A percentile compares a stretch with the other conserved stretches of the same genome.
These are phyloP conservation scores for Pseudogymnoascus sp. DNA, from an alignment of 2,329 filamentous ascomycete genomes.

Conservation along the genomic window DNA sequence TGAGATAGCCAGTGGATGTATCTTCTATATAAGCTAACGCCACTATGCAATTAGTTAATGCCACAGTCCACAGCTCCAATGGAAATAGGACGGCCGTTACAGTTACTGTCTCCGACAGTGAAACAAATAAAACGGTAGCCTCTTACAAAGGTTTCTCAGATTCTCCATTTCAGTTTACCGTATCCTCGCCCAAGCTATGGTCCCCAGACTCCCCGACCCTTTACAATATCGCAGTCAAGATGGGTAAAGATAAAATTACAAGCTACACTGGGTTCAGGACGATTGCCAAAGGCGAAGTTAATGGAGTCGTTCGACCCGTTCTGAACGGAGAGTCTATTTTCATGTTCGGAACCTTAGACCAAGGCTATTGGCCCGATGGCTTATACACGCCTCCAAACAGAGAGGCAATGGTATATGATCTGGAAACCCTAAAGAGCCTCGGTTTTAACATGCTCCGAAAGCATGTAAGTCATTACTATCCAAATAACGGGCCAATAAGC, in stretches of 20 bases:
- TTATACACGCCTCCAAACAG: constrained; percentile 57
- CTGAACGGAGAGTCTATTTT: constrained; percentile 65
- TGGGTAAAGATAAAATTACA: constrained; percentile 45
- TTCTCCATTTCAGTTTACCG: constrained; percentile 45
- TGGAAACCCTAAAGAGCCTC: constrained; percentile 55
- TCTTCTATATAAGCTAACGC: not conserved
- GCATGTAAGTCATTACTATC: constrained; percentile 42
- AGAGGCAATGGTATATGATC: constrained; percentile 62
- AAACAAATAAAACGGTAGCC: constrained; percentile 6
- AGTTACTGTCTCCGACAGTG: constrained; percentile 7
- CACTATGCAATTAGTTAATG: constrained; percentile 37
- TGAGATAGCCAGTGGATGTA: constrained; percentile 24
- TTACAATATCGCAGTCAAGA: constrained; percentile 54
- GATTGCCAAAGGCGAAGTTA: constrained; percentile 47
- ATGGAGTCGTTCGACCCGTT: constrained; percentile 37
- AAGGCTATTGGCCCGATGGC: constrained; percentile 67
- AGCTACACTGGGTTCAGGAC: constrained; percentile 67
- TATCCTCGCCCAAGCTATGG: constrained; percentile 54
- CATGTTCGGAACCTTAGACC: constrained; percentile 61
- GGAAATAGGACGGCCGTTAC: constrained; percentile 25
- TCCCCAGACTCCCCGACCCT: constrained; percentile 54
- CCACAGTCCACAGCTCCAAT: constrained; percentile 45
- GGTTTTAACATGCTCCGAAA: constrained; percentile 68
- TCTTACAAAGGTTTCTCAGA: constrained; percentile 41
- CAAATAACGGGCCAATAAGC: constrained; percentile 5